Percentiles rank a stretch among this genome's conserved stretches.
Conservation (phyloP, 1,139 yeast species). For the Scheffersomyces lignicola region DNA sequence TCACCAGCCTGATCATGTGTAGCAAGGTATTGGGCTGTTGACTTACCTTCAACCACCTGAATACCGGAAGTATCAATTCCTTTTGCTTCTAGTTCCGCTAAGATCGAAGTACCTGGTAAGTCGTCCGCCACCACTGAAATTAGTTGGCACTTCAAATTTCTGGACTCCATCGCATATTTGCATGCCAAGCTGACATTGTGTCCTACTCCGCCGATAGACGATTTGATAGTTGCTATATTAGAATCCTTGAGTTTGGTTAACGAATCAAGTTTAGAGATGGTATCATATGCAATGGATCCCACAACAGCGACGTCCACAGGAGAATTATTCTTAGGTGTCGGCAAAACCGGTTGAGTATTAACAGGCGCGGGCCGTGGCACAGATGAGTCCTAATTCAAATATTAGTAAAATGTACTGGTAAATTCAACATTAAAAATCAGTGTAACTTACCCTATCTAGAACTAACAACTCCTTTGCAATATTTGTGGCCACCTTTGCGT, state of each 20-base stretch:
- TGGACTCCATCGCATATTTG: conserved; percentile 19
- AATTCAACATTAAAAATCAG: neutral
- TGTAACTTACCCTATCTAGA: conserved; percentile 32
- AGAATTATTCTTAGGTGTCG: too few relatives aligned
- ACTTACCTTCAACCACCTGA: conserved; percentile 16
- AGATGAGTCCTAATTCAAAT: too few relatives aligned
- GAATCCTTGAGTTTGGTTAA: conserved; percentile 55
- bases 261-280: conserved; percentile 47
- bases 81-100: conserved; percentile 22
- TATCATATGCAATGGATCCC: conserved; percentile 79
- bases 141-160: conserved; percentile 32
- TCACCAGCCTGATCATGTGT: conserved; percentile 64
- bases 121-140: conserved; percentile 66
- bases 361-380: too few relatives aligned
- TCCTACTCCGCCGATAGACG: conserved; percentile 83
- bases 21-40: conserved; percentile 74
- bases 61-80: conserved; percentile 45
- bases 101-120: conserved; percentile 47
- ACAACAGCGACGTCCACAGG: conserved; percentile 38
- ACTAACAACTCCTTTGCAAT: conserved; percentile 58
- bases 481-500: conserved; percentile 66
- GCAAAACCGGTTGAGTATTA: too few relatives aligned
- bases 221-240: conserved; percentile 61
- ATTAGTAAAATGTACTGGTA: too few relatives aligned
- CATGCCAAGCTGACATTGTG: conserved; percentile 69